Evolutionary conservation across 306 rosid species (phyloP), one percentile per base, ranked within the genome.

Genomic region (Glycine latifolia): DNA sequence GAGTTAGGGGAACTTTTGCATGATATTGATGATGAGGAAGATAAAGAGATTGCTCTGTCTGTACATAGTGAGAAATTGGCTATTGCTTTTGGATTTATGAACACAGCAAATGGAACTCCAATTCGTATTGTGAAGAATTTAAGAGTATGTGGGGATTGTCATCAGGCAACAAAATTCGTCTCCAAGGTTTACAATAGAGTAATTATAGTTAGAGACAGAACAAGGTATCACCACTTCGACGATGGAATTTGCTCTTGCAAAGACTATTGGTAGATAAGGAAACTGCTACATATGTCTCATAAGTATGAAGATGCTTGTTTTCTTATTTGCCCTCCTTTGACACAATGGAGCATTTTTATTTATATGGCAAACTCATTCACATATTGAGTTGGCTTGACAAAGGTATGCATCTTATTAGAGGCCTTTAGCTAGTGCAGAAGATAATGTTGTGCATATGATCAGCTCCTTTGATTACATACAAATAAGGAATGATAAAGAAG

Each of bases 61-160:
- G 50, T 76, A 37, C 93, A 90, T 60, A 90, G 90, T 67, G 93
- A 90, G 85, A 90, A 84, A 83, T 76, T 87, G 86, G 90, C 93
- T 37, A 87, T 90, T 69, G 89, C 89, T 65, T 87, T 86, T 73
- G 91, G 90, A 75, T 82, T 90, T 79, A 84, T 86, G 84, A 86
- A 86, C 81, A 86, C 91, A 3, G 68, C 52, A 71, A 77, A 85
- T 6, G 86, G 91, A 84, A 86, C 90, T 4, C 87, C 89, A 33
- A 88, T 88, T 78, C 87, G 90, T 54, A 82, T 88, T 39, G 88
- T 90, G 62, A 90, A 88, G 86, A 90, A 90, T 73, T 88, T 90
- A 66, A 78, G 91, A 72, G 88, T 86, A 46, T 88, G 91, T 61
- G 74, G 67, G 65, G 93, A 87, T 83, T 87, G 91, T 58, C 93